These are phyloP conservation scores for Colletotrichum truncatum DNA, from an alignment of 2,329 filamentous ascomycete species.

Conservation along the genomic window DNA sequence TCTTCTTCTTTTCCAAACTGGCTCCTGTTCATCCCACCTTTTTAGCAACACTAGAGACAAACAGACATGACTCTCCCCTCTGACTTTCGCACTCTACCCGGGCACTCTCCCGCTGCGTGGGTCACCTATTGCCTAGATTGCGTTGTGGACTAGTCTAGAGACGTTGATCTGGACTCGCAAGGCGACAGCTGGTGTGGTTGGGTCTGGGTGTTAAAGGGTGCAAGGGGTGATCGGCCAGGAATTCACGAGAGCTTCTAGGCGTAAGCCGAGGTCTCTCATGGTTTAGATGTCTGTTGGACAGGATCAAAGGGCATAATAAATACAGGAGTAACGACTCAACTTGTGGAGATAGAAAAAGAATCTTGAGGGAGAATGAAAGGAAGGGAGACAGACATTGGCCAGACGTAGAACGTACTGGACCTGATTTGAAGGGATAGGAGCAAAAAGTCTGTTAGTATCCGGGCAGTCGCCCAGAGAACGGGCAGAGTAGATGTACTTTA, in stretches of 20 bases:
- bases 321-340: slow-evolving; percentile 10
- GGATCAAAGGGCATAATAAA: slow-evolving; percentile 23
- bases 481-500: slow-evolving; percentile 2
- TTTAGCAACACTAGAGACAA: neutral
- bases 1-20: neutral
- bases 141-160: neutral
- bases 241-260: slow-evolving; percentile 14
- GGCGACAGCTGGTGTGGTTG: slow-evolving; percentile 14
- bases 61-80: neutral
- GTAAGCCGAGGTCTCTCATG: slow-evolving; percentile 21
- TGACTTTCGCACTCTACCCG: neutral
- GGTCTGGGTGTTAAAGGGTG: slow-evolving; percentile 3
- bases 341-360: slow-evolving; percentile 15
- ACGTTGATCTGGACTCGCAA: slow-evolving; percentile 3
- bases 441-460: slow-evolving; percentile 5
- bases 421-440: slow-evolving; percentile 9
- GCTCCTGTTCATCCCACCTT: slow-evolving; percentile 22
- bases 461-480: neutral
- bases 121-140: no score
- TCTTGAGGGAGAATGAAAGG: slow-evolving; percentile 28
- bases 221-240: slow-evolving; percentile 19
- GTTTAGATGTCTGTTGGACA: slow-evolving; percentile 20
- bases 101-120: neutral
- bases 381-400: slow-evolving; percentile 1
- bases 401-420: neutral